Evolutionary conservation across 2,329 filamentous ascomycete genomes (phyloP), one percentile per base, ranked within the genome.

Genomic region (Pseudomassariella vexata): DNA sequence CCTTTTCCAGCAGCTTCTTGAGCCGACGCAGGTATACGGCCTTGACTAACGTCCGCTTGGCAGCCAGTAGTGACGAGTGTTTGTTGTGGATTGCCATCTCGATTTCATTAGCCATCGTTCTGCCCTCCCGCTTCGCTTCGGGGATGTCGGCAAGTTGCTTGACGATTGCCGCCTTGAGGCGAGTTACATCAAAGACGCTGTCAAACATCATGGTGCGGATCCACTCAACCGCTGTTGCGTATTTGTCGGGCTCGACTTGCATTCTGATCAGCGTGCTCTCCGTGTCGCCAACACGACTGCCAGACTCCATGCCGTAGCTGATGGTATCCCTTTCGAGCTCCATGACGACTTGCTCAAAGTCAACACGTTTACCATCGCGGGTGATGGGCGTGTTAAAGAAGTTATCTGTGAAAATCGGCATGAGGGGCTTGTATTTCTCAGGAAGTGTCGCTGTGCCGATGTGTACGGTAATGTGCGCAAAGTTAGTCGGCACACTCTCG

Each of bases 301-400:
- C 83, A 3, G 76, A 76, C 38, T 79, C 77, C 42, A 95, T 77
- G 2, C 65, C 68, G 56, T 95, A 96, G 44, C 79, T 81, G 36
- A 96, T 80, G 0, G 92, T 96, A 47, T 96, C 89, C 50, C 82
- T 78, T 58, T 98, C 92, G 4, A 98, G 71, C 52, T 89, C 80
- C 52, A 87, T 85, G 26, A 96, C 88, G 3, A 96, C 85, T 40
- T 95, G 77, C 55, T 96, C 92, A 48, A 96, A 98, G 28, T 83
- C 79, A 19, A 98, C 65, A 16, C 73, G 75, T 52, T 86, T 70
- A 25, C 85, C 88, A 47, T 88, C 72, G 19, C 81, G 79, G 48
- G 73, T 70, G 38, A 98, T 81, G 3, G 90, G 92, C 0, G 88
- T 87, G 52, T 87, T 90, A 69, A 96, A 98, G 65, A 96, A 95